Evolutionary conservation across 2,329 filamentous ascomycete genomes (phyloP), one percentile per base, ranked within the genome.

Genomic region (Pochonia chlamydosporia): DNA sequence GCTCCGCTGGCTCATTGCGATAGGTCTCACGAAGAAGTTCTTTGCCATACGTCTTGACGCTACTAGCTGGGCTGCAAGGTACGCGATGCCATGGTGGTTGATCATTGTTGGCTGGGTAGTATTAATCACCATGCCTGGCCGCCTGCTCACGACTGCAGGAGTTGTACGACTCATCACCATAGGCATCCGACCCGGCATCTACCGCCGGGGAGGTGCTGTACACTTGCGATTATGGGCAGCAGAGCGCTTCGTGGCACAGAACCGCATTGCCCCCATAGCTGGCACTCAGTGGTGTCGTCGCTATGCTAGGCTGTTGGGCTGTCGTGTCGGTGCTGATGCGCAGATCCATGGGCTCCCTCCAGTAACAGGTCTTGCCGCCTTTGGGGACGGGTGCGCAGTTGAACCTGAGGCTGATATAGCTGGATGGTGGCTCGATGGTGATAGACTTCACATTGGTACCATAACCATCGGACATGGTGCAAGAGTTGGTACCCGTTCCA

Each of bases 351-450:
- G 44, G 1, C 46, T 56, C 1, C 49, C 53, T 4, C 54, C 54
- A 0, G 24, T 39, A 6, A 56, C 54, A 1, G 54, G 54, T 1
- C 50, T 56, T 5, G 54, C 50, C 10, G 50, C 36, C 44, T 55
- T 56, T 37, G 54, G 54, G 10, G 48, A 48, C 11, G 50, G 48
- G 10, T 53, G 53, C 11, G 50, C 52, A 3, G 26, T 56, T 1
- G 54, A 56, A 40, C 52, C 54, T 5, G 54, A 56, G 23, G 53
- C 47, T 13, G 54, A 56, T 30, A 36, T 49, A 9, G 46, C 49
- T 3, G 54, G 54, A 5, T 56, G 52, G 53, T 56, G 54, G 54
- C 48, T 56, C 41, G 54, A 56, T 16, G 54, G 54, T n/a, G 53
- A 55, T 21, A 30, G 37, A 13, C 39, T 56, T 23, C 54, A 54